These are phyloP conservation scores for Pinus taeda DNA, from an alignment of 75 land plant genomes.

Conservation along the genomic window DNA sequence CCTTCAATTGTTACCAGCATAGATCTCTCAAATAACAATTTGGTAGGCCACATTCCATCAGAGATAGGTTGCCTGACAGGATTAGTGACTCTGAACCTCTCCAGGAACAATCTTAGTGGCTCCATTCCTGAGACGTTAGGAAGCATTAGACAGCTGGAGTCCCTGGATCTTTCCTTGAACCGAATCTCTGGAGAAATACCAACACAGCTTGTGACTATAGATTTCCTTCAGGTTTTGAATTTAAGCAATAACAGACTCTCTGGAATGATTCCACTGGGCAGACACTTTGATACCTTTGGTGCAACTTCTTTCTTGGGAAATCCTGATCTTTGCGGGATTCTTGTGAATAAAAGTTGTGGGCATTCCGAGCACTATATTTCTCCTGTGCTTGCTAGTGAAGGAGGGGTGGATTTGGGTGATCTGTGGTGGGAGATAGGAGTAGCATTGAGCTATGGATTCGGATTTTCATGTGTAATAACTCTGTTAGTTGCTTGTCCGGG, in stretches of 20 bases:
- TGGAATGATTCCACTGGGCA: slow-evolving; percentile 25
- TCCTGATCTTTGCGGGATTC: slow-evolving; percentile 18
- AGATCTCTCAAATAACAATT: slow-evolving; percentile 27
- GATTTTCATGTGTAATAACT: slow-evolving; percentile 1
- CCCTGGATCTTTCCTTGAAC: slow-evolving; percentile 35
- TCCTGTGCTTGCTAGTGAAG: background rate
- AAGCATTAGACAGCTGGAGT: slow-evolving; percentile 17
- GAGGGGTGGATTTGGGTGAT: background rate
- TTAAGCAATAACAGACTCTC: slow-evolving; percentile 24
- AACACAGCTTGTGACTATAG: background rate
- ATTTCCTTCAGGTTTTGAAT: slow-evolving; percentile 14
- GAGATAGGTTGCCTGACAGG: slow-evolving; percentile 20
- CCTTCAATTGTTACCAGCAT: slow-evolving; percentile 1
- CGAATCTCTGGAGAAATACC: slow-evolving; percentile 25
- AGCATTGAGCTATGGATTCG: slow-evolving; percentile 12
- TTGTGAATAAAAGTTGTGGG: background rate
- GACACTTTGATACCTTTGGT: slow-evolving; percentile 10
- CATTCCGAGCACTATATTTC: too few relatives aligned
- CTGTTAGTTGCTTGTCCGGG: background rate
- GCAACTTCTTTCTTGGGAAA: slow-evolving; percentile 20
- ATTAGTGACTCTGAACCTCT: slow-evolving; percentile 19
- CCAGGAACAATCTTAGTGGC: slow-evolving; percentile 20
- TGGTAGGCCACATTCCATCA: slow-evolving; percentile 35
- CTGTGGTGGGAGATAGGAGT: slow-evolving; percentile 1
- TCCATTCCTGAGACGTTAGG: slow-evolving; percentile 23